A percentile compares a stretch with the other conserved stretches of the same genome.
Conservation (phyloP, 257 asterid genomes). For the Gentiana straminea region DNA sequence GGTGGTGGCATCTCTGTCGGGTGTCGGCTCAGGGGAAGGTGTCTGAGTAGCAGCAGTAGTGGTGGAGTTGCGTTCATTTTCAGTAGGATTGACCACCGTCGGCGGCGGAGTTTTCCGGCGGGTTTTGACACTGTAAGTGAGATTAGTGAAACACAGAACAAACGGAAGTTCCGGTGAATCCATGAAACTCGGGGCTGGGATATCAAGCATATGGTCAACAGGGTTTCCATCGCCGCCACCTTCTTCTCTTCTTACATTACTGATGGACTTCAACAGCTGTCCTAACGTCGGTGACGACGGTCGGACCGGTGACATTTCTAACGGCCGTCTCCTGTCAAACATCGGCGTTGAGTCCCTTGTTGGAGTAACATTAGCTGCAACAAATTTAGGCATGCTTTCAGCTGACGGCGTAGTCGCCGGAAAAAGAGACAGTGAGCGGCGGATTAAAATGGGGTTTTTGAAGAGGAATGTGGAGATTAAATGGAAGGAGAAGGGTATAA, state of each 20-base stretch:
- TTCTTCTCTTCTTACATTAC: slow-evolving; percentile 29
- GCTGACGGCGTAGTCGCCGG: not conserved
- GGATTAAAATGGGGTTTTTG: too few relatives aligned
- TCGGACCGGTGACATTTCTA: slow-evolving; percentile 12
- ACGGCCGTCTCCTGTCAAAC: slow-evolving; percentile 12
- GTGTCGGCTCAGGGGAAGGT: not conserved
- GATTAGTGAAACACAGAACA: slow-evolving; percentile 28
- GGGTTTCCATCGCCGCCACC: slow-evolving; percentile 45
- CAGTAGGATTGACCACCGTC: too few relatives aligned
- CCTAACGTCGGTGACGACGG: slow-evolving; percentile 19
- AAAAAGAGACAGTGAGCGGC: too few relatives aligned
- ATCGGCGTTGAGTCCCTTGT: slow-evolving; percentile 3
- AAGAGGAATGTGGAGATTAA: too few relatives aligned
- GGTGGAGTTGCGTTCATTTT: too few relatives aligned
- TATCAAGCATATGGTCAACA: slow-evolving; percentile 53
- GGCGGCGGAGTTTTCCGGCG: not conserved
- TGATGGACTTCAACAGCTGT: slow-evolving; percentile 23
- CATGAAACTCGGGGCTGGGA: too few relatives aligned
- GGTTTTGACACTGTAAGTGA: slow-evolving; percentile 42
- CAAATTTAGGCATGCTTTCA: slow-evolving; percentile 13
- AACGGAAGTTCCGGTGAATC: not conserved
- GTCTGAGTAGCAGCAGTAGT: not conserved
- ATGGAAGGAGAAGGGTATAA: too few relatives aligned
- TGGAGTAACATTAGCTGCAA: slow-evolving; percentile 14
- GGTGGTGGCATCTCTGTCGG: slow-evolving; percentile 1